Conservation (phyloP, 1,139 yeast genomes). For the Candida sp. region DNA sequence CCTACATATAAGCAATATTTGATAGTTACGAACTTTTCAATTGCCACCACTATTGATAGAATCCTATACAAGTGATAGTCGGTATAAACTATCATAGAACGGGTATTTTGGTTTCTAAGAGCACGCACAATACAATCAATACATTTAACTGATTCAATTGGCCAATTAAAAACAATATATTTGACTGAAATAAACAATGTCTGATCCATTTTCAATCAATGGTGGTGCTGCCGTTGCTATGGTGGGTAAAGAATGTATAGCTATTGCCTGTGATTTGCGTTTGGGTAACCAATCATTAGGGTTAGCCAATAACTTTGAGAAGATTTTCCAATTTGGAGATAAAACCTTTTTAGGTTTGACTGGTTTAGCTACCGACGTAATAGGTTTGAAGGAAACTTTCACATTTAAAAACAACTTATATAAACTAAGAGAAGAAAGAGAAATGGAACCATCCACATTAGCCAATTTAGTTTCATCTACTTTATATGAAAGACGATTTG, state of each 20-base stretch:
- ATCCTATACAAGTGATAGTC: not conserved
- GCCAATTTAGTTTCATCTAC: conserved; percentile 91
- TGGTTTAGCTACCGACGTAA: conserved; percentile 93
- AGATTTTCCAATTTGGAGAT: conserved; percentile 76
- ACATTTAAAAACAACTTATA: conserved; percentile 84
- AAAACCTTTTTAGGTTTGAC: conserved; percentile 88
- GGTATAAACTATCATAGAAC: not conserved
- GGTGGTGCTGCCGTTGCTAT: conserved; percentile 96
- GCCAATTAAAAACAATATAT: not conserved
- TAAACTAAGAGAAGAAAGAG: conserved; percentile 87
- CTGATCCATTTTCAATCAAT: conserved; percentile 49
- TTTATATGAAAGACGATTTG: conserved; percentile 87
- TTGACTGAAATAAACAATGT: conserved; percentile 24
- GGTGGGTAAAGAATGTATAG: conserved; percentile 98
- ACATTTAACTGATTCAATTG: not conserved
- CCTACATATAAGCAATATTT: not conserved
- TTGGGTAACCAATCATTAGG: conserved; percentile 94
- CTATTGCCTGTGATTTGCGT: conserved; percentile 94
- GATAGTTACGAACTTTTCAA: not conserved
- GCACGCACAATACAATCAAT: not conserved
- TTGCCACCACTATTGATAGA: not conserved
- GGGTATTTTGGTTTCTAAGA: not conserved
- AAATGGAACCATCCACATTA: conserved; percentile 89
- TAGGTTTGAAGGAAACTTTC: conserved; percentile 78
- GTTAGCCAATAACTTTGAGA: conserved; percentile 88